Percentiles rank a stretch among this genome's conserved stretches.
These are phyloP conservation scores for Penicillium oxalicum DNA, from an alignment of 2,329 filamentous ascomycete species.

Conservation along the genomic window DNA sequence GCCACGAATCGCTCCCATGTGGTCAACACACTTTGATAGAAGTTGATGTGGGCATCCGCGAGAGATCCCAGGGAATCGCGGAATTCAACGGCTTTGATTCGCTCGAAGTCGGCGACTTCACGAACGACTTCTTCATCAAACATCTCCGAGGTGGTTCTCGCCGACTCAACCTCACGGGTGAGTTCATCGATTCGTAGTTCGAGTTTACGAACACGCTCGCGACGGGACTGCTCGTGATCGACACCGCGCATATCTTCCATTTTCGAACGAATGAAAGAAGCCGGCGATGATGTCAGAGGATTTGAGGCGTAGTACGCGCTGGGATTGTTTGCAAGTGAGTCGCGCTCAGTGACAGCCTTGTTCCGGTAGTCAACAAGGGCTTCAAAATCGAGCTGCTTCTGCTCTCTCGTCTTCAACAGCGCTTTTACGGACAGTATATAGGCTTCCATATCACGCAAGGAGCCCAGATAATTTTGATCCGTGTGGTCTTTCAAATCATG, in stretches of 20 bases:
- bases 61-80: constrained; percentile 76
- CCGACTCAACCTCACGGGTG: constrained; percentile 79
- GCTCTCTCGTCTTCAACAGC: constrained; percentile 86
- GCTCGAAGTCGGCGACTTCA: constrained; percentile 89
- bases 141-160: constrained; percentile 78
- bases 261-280: constrained; percentile 83
- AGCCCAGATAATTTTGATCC: constrained; percentile 91
- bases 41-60: constrained; percentile 77
- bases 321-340: constrained; percentile 64
- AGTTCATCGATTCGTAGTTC: constrained; percentile 90
- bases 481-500: constrained; percentile 81
- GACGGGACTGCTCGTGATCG: constrained; percentile 85
- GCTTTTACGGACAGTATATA: constrained; percentile 84
- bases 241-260: constrained; percentile 95
- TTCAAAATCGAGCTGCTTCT: constrained; percentile 97
- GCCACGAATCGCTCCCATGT: constrained; percentile 87
- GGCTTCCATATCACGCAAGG: constrained; percentile 88
- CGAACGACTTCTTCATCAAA: constrained; percentile 96
- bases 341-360: constrained; percentile 81
- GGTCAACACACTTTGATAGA: constrained; percentile 72
- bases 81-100: constrained; percentile 92
- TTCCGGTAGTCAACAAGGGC: constrained; percentile 91
- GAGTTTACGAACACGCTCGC: constrained; percentile 80
- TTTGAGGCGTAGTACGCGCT: constrained; percentile 52
- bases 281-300: constrained; percentile 58